These are phyloP conservation scores for Ogataea ramenticola DNA, from an alignment of 805 yeast genomes.

Conservation along the genomic window DNA sequence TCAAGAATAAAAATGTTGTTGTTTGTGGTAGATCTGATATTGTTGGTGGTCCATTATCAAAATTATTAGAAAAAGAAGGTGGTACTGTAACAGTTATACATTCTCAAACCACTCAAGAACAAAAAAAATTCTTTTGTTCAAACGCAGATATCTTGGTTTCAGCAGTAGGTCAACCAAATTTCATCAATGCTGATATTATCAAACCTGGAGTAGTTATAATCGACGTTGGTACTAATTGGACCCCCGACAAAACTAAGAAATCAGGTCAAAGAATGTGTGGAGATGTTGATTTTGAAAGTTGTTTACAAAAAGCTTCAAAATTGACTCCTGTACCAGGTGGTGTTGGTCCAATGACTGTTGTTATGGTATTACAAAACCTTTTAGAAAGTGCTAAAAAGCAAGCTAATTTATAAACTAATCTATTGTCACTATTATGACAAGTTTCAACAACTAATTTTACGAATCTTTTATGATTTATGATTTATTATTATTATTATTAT, in stretches of 20 bases:
- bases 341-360: conserved; percentile 99
- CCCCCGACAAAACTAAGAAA: conserved; percentile 65
- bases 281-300: conserved; percentile 79
- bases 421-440: background rate
- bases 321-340: conserved; percentile 99
- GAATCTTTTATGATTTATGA: too few species aligned
- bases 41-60: conserved; percentile 91
- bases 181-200: conserved; percentile 81
- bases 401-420: conserved; percentile 8
- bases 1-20: conserved; percentile 80
- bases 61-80: conserved; percentile 68
- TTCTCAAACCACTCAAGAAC: conserved; percentile 59
- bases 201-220: conserved; percentile 80
- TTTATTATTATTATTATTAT: too few species aligned
- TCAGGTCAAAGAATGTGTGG: conserved; percentile 87
- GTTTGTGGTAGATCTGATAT: conserved; percentile 94
- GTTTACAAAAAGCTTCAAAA: conserved; percentile 52
- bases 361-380: conserved; percentile 85
- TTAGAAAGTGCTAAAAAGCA: conserved; percentile 56
- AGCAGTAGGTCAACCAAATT: conserved; percentile 84
- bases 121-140: conserved; percentile 39
- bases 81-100: conserved; percentile 88
- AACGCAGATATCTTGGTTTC: conserved; percentile 85
- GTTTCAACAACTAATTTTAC: conserved; percentile 1
- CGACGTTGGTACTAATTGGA: conserved; percentile 93